Percentiles rank a stretch among this genome's conserved stretches.
Conservation (phyloP, 768 basidiomycete species). For the Scleroderma citrinum region DNA sequence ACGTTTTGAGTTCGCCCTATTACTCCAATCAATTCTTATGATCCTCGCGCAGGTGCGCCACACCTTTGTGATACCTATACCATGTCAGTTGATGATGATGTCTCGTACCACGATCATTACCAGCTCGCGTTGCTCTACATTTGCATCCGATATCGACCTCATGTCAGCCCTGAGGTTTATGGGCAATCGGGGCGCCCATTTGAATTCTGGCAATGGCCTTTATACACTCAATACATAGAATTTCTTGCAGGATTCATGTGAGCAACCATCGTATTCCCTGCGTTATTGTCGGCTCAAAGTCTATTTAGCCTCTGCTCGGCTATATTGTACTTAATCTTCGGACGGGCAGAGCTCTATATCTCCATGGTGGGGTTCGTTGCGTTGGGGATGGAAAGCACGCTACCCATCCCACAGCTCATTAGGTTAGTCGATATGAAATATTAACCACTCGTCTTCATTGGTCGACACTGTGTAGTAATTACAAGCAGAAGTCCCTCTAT, state of each 20-base stretch:
- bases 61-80: neutral
- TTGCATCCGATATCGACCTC: constrained; percentile 67
- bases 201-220: constrained; percentile 83
- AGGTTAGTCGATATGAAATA: constrained; percentile 40
- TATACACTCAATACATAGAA: constrained; percentile 74
- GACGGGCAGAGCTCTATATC: constrained; percentile 54
- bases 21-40: constrained; percentile 83
- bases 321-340: constrained; percentile 71
- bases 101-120: constrained; percentile 13
- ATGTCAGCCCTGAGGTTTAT: constrained; percentile 51
- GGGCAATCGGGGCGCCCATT: constrained; percentile 59
- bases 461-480: constrained; percentile 48
- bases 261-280: constrained; percentile 6
- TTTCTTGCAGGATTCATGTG: constrained; percentile 78
- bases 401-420: constrained; percentile 81
- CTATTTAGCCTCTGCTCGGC: constrained; percentile 52
- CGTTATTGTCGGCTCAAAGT: constrained; percentile 5
- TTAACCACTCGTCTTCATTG: constrained; percentile 15
- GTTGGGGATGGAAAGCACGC: constrained; percentile 75
- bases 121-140: constrained; percentile 78
- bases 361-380: constrained; percentile 68
- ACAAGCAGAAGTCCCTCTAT: constrained; percentile 71
- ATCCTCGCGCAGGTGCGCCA: constrained; percentile 68
- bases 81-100: neutral
- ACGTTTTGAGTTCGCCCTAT: constrained; percentile 67